A percentile compares a stretch with the other conserved stretches of the same genome.
Conservation (phyloP, 306 rosid species). For the Lathyrus sativus region DNA sequence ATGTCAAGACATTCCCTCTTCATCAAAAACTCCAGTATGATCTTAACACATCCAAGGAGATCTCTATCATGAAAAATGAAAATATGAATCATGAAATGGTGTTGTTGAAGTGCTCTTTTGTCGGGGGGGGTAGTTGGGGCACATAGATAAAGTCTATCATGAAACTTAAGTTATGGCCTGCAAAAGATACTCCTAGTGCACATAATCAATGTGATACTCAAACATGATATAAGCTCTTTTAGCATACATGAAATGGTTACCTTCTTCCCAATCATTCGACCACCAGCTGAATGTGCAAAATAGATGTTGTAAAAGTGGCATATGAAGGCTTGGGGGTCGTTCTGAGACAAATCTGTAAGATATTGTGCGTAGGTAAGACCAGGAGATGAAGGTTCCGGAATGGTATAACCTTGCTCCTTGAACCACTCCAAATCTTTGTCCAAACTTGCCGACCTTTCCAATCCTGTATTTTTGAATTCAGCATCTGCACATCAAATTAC, state of each 20-base stretch:
- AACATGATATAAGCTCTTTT: conserved; percentile 11
- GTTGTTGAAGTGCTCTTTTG: too few species aligned
- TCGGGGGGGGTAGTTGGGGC: too few species aligned
- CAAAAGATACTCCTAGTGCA: neutral
- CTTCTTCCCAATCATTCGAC: conserved; percentile 85
- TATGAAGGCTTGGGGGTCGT: conserved; percentile 85
- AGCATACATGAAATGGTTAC: conserved; percentile 28
- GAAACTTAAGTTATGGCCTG: neutral
- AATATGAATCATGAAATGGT: conserved; percentile 1
- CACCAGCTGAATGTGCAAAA: conserved; percentile 97
- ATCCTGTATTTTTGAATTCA: conserved; percentile 83
- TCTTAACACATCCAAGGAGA: neutral
- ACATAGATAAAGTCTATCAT: too few species aligned
- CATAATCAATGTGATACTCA: neutral
- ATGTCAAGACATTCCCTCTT: neutral
- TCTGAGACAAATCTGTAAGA: conserved; percentile 75
- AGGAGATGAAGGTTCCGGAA: conserved; percentile 88
- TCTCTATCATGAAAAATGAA: conserved; percentile 7
- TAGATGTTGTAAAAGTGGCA: conserved; percentile 94
- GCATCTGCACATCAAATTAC: conserved; percentile 51
- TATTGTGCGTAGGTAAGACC: conserved; percentile 69
- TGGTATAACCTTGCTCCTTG: conserved; percentile 79
- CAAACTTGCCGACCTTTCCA: conserved; percentile 89
- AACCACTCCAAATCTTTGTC: conserved; percentile 93
- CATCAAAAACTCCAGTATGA: conserved; percentile 7